phyloP scores from a whole-genome alignment of 1,284 basidiomycete genomes.

The Thecaphora frezii region DNA sequence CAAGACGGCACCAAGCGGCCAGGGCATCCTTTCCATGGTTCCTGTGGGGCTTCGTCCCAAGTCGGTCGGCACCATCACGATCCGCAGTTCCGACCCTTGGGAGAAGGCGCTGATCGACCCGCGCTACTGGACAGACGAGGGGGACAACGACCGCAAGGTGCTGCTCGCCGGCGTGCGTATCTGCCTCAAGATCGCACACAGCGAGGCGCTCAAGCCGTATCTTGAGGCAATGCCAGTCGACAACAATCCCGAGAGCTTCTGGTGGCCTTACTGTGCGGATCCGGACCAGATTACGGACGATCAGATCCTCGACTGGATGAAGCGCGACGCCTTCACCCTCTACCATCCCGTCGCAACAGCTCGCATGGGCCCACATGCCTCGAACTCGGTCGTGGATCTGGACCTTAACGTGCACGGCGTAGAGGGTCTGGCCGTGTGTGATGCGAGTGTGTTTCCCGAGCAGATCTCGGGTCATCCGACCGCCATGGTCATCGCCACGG shows the following conservation, averaged over 20 bases:
- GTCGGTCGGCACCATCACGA: constrained; percentile 30
- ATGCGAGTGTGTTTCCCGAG: constrained; percentile 46
- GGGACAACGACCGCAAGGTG: constrained; percentile 43
- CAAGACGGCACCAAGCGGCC: constrained; percentile 19
- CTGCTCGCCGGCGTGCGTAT: constrained; percentile 34
- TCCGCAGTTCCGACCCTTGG: constrained; percentile 27
- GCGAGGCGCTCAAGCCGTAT: constrained; percentile 25
- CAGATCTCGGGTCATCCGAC: constrained; percentile 46
- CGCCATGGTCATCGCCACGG: constrained; percentile 34
- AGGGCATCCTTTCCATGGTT: constrained; percentile 27
- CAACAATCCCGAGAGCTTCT: constrained; percentile 22
- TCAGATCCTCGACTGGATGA: constrained; percentile 58
- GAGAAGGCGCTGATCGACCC: constrained; percentile 39
- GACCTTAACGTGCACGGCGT: constrained; percentile 32
- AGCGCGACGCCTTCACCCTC: constrained; percentile 65
- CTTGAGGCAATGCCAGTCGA: constrained; percentile 31
- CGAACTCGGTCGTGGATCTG: constrained; percentile 36
- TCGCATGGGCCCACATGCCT: constrained; percentile 24
- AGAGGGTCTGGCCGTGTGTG: constrained; percentile 40
- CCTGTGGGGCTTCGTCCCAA: constrained; percentile 40
- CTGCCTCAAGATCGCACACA: constrained; percentile 20
- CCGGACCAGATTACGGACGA: constrained; percentile 43
- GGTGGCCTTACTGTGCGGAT: constrained; percentile 37
- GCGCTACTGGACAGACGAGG: constrained; percentile 33
- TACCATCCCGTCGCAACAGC: constrained; percentile 66